phyloP scores from a whole-genome alignment of 2,329 filamentous ascomycete species.

The Talaromyces funiculosus region DNA sequence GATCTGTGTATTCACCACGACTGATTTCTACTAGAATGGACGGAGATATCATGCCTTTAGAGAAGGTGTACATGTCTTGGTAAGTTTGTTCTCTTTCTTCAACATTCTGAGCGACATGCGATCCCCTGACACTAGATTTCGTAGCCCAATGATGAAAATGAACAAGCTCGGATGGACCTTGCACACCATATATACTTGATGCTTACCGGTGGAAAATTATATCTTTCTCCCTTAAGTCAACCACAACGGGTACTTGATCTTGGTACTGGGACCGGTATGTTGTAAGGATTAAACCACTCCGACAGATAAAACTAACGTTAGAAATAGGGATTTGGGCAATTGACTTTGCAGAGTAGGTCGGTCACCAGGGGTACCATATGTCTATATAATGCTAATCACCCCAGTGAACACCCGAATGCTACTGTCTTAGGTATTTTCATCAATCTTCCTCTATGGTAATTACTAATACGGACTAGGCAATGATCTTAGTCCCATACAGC shows the following conservation, averaged over 20 bases:
- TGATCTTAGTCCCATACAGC: conserved; percentile 32
- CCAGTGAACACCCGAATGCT: conserved; percentile 24
- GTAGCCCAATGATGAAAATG: conserved; percentile 22
- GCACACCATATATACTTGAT: conserved; percentile 23
- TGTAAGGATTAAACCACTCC: background rate
- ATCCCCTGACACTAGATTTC: background rate
- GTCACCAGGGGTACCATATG: background rate
- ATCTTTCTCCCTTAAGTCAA: conserved; percentile 13
- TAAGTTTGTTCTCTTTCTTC: background rate
- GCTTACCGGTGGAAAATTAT: conserved; percentile 17
- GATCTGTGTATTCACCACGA: background rate
- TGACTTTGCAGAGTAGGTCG: conserved; percentile 30
- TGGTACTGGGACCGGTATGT: conserved; percentile 28
- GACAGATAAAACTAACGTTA: background rate
- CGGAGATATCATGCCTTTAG: conserved; percentile 25
- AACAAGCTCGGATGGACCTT: conserved; percentile 21
- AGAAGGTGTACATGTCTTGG: conserved; percentile 19
- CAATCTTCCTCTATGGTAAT: background rate
- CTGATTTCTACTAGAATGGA: conserved; percentile 20
- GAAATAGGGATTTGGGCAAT: conserved; percentile 33
- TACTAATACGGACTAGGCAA: conserved; percentile 9
- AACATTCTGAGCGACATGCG: background rate
- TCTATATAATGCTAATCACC: background rate
- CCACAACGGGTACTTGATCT: conserved; percentile 30
- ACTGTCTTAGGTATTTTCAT: conserved; percentile 21